Evolutionary conservation across 352 stramenopile genomes (phyloP).

Genomic region (Globisporangium canariense): DNA sequence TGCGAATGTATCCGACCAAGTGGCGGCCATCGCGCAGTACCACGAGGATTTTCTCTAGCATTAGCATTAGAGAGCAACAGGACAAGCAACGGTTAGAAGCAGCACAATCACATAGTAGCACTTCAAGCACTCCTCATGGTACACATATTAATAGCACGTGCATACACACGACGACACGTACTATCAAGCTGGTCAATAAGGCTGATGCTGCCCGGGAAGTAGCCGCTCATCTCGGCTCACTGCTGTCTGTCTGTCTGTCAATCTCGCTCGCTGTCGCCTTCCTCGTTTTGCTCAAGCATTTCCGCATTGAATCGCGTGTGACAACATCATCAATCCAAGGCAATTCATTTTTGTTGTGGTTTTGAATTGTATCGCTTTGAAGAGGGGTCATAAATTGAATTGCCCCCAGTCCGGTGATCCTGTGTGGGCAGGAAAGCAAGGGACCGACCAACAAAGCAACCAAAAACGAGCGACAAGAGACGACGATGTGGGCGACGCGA

Average conservation of each 20-base stretch:
- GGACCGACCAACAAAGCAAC: constrained; percentile 13
- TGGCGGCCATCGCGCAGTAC: constrained; percentile 95
- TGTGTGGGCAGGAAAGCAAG: constrained; percentile 29
- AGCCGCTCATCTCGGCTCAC: constrained; percentile 49
- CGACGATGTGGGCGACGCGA: constrained; percentile 77
- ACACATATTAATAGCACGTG: background rate
- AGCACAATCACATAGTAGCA: background rate
- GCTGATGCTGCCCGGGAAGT: constrained; percentile 79
- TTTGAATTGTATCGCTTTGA: constrained; percentile 3
- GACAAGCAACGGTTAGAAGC: background rate
- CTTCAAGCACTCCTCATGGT: background rate
- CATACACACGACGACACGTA: constrained; percentile 27
- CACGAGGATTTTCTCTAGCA: constrained; percentile 84
- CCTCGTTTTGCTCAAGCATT: background rate
- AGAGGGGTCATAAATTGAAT: constrained; percentile 16
- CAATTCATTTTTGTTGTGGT: constrained; percentile 12
- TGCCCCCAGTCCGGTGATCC: constrained; percentile 14
- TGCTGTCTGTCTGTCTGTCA: background rate
- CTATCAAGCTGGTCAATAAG: constrained; percentile 84
- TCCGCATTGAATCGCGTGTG: background rate
- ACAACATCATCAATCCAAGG: background rate
- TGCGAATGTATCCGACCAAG: constrained; percentile 89
- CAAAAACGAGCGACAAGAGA: constrained; percentile 15
- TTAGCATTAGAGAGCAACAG: constrained; percentile 17
- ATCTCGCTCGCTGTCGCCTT: constrained; percentile 1